These are phyloP conservation scores for Penicillium brasilianum DNA, from an alignment of 2,329 filamentous ascomycete genomes.

Conservation along the genomic window DNA sequence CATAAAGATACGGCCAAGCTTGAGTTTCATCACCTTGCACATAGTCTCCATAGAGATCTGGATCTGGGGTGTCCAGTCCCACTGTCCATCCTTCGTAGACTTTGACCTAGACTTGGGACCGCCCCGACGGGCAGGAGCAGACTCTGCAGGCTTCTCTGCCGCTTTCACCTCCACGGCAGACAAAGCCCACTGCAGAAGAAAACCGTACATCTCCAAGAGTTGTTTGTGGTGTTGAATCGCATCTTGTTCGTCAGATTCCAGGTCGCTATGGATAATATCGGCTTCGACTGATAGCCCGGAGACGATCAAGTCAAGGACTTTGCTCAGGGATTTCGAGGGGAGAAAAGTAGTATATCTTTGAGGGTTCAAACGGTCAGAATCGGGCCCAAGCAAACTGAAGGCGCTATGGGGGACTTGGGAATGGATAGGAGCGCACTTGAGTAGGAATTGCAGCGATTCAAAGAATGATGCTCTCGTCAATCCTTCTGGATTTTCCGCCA, in stretches of 20 bases:
- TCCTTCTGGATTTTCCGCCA: constrained; percentile 89
- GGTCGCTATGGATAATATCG: constrained; percentile 81
- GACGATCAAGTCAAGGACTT: constrained; percentile 87
- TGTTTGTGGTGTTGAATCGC: constrained; percentile 84
- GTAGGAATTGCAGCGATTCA: constrained; percentile 91
- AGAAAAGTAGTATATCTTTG: constrained; percentile 82
- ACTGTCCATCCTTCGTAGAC: constrained; percentile 71
- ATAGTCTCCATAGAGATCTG: constrained; percentile 89
- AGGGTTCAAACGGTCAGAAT: constrained; percentile 67
- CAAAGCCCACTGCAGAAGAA: constrained; percentile 92
- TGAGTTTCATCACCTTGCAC: constrained; percentile 93
- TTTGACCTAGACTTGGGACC: constrained; percentile 79
- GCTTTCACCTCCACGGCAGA: constrained; percentile 93
- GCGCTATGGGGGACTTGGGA: constrained; percentile 36
- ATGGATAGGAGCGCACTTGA: constrained; percentile 82
- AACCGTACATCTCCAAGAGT: constrained; percentile 90
- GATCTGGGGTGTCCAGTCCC: constrained; percentile 88
- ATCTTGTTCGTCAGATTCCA: constrained; percentile 91
- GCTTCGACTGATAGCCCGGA: constrained; percentile 85
- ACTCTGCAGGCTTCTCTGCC: constrained; percentile 80
- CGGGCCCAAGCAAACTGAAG: constrained; percentile 50
- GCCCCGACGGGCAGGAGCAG: constrained; percentile 72
- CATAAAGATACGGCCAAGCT: constrained; percentile 88
- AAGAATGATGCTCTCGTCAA: constrained; percentile 78
- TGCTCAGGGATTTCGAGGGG: constrained; percentile 82